Base-by-base conservation (phyloP, 305 asterid genomes). In the Caryopteris hybrid region DNA sequence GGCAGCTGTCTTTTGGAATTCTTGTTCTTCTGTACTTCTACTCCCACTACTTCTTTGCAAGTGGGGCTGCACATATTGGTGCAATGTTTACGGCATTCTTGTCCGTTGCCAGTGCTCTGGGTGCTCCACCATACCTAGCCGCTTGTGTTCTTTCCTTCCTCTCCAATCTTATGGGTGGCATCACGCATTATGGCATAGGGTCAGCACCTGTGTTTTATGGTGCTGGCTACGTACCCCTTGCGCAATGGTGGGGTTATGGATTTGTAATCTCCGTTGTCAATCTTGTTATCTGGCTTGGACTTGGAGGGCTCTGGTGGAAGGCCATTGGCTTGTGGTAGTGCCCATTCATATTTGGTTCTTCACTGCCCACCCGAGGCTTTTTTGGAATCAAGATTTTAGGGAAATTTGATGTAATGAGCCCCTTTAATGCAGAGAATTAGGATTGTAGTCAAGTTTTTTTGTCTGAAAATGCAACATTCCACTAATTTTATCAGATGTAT, bases 221-320 rank as follows among this genome's bases (percentile, higher is more conserved):
- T 11, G 99, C 99, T 20, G 95, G 93, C 48, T 94, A 94, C 42
- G 98, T 94, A 11, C 97, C 99, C n/a, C 90, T 94, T 0, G 93
- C 90, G 0, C 70, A 88, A 76, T 94, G 99, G 98, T 94, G 99
- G 99, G 99, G 98, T 56, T 94, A 89, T n/a, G 99, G 99, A 12
- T 94, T 94, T 63, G 5, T 91, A 63, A 80, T 89, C 69, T 94
- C 99, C 1, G 6, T 94, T 8, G 98, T 94, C 59, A 94, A 94
- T 76, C 88, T 94, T 53, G 22, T 85, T 5, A 94, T 94, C 58
- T 94, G 97, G 97, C 95, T 94, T 3, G 96, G 96, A 6, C 80
- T 89, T 11, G 99, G 99, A 39, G 99, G 98, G 12, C 10, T 81
- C 22, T 94, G 99, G 99, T 94, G 99, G 99, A 94, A 89, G 85